Base-by-base conservation (phyloP, 257 asterid genomes). In the Solanum sejunctum region DNA sequence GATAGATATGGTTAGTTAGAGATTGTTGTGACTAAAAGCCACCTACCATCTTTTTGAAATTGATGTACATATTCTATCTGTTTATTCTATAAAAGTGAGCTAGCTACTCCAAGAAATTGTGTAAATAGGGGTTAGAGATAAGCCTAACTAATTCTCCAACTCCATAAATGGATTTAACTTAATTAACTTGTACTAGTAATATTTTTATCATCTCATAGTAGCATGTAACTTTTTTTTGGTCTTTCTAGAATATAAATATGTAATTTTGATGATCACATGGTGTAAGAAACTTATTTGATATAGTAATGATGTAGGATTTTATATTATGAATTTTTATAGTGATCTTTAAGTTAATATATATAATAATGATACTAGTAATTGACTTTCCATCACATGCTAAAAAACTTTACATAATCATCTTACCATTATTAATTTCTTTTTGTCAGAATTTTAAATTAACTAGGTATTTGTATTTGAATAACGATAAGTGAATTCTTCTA, bases 21-120 rank as follows among this genome's bases (percentile, higher is more conserved):
- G 63, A 21, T 21, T 3, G 85, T 82, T 82, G 85, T 8, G 85
- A 63, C 85, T 82, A 82, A 82, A 82, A 64, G 39, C 85, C 80
- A 78, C 52, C 61, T n/a, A 60, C 57, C 12, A 5, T 56, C 3
- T 21, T 49, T 49, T 67, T 54, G 13, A 70, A 83, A 0, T 64
- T 83, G 85, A 64, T 47, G 36, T 13, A 45, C 10, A 39, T 12
- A 1, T 12, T 12, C 17, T 13, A n/a, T 64, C 49, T 82, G 11
- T 64, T n/a, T 83, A 66, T 66, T 61, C 43, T 63, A 58, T 61
- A 43, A 39, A 77, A 77, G 26, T 77, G 47, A 75, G 58, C 41
- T 18, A 77, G 26, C 82, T 52, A 77, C 82, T 52, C 26, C 26
- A 77, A 77, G 49, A 77, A 77, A 77, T 17, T 77, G 5, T 51